Conservation (phyloP, 164 flowering plant genomes). For the Tinospora cordifolia region DNA sequence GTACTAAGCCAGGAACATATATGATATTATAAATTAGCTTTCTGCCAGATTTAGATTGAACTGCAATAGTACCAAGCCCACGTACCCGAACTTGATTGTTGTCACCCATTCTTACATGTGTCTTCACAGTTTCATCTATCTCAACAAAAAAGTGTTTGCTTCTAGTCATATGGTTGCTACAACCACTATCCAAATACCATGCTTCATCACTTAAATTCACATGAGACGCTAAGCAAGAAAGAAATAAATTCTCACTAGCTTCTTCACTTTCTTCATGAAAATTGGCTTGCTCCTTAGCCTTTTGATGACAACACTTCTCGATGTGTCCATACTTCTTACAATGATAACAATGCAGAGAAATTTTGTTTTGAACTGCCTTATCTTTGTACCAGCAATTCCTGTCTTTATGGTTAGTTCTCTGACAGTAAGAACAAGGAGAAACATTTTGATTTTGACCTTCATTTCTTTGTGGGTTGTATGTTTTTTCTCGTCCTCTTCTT, state of each 20-base stretch:
- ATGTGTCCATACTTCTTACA: neutral
- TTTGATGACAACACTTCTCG: neutral
- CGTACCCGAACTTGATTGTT: neutral
- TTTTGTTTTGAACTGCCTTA: no score
- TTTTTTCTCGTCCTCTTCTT: neutral
- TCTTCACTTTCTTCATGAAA: conserved; percentile 5
- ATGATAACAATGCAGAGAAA: no score
- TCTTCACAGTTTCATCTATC: neutral
- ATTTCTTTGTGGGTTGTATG: neutral
- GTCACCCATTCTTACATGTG: conserved; percentile 1
- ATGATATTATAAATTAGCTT: conserved; percentile 4
- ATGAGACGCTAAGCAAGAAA: no score
- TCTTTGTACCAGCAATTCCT: no score
- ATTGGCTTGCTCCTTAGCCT: neutral
- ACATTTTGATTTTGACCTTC: no score
- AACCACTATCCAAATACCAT: no score
- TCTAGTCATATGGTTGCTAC: no score
- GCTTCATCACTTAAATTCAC: no score
- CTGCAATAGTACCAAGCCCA: no score
- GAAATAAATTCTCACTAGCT: neutral
- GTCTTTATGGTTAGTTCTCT: no score
- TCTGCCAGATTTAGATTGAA: neutral
- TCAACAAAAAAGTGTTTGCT: neutral
- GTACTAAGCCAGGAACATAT: conserved; percentile 9
- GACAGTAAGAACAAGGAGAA: no score